Evolutionary conservation across 2,329 filamentous ascomycete species (phyloP).

Genomic region (Neofusicoccum ribis): DNA sequence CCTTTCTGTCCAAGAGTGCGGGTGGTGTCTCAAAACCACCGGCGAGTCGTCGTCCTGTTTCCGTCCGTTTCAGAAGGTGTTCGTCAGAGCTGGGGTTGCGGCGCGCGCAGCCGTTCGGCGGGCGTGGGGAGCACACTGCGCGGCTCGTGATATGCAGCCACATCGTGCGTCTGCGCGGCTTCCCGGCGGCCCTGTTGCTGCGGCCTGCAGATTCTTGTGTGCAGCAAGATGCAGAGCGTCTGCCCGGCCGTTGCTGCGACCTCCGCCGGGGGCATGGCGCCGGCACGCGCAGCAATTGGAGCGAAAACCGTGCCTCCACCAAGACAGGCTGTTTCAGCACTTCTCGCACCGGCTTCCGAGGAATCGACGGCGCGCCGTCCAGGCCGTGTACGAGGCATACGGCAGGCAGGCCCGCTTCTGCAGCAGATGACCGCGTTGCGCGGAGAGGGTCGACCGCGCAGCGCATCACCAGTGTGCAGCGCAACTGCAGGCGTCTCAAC

Average conservation of each 20-base stretch:
- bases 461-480: not conserved
- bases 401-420: not conserved
- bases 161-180: slow-evolving; percentile 12
- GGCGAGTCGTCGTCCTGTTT: not conserved
- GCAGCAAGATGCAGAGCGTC: not conserved
- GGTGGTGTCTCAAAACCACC: slow-evolving; percentile 8
- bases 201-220: slow-evolving; percentile 5
- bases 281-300: not conserved
- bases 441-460: not conserved
- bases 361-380: not conserved
- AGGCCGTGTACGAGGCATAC: not conserved
- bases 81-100: not conserved
- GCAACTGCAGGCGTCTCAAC: not conserved
- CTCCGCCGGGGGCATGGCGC: not conserved
- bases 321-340: slow-evolving; percentile 11
- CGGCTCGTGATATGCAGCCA: slow-evolving; percentile 16
- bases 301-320: not conserved
- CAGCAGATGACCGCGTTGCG: not conserved
- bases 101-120: slow-evolving; percentile 4
- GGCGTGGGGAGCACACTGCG: not conserved
- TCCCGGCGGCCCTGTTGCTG: not conserved
- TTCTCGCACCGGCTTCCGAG: not conserved
- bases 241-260: not conserved
- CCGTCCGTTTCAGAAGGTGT: not conserved
- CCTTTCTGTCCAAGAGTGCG: not conserved